phyloP scores from a whole-genome alignment of 441 rosid species.

The Mallotus japonicus region DNA sequence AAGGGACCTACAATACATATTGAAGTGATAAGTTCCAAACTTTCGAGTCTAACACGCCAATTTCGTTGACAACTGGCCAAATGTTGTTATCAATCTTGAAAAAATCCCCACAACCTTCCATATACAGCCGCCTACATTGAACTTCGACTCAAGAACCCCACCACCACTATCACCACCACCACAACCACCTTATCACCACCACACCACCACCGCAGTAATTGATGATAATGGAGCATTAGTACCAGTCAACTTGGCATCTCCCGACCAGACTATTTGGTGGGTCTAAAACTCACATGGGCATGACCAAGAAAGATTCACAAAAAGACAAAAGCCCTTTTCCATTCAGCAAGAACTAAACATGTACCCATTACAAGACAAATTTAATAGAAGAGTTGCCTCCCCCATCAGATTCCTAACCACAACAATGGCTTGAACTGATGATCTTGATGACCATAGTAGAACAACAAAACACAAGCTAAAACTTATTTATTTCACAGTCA shows the following conservation, averaged over 20 bases:
- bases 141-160: slow-evolving; percentile 19
- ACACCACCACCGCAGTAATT: no score
- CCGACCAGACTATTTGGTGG: slow-evolving; percentile 16
- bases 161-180: not conserved
- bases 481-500: slow-evolving; percentile 44
- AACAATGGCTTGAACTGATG: not conserved
- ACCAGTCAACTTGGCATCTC: slow-evolving; percentile 23
- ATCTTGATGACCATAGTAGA: not conserved
- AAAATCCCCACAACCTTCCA: not conserved
- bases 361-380: slow-evolving; percentile 26
- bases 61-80: slow-evolving; percentile 7
- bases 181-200: no score
- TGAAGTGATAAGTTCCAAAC: slow-evolving; percentile 35
- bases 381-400: not conserved
- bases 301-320: slow-evolving; percentile 9
- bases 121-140: slow-evolving; percentile 28
- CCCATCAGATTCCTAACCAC: slow-evolving; percentile 21
- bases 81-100: not conserved
- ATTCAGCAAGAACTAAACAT: slow-evolving; percentile 18
- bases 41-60: slow-evolving; percentile 26
- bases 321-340: slow-evolving; percentile 22
- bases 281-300: slow-evolving; percentile 28
- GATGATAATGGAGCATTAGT: not conserved
- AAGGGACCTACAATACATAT: not conserved
- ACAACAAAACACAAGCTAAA: slow-evolving; percentile 4